phyloP scores from a whole-genome alignment of 345 rosid genomes.

The Brassica carinata region DNA sequence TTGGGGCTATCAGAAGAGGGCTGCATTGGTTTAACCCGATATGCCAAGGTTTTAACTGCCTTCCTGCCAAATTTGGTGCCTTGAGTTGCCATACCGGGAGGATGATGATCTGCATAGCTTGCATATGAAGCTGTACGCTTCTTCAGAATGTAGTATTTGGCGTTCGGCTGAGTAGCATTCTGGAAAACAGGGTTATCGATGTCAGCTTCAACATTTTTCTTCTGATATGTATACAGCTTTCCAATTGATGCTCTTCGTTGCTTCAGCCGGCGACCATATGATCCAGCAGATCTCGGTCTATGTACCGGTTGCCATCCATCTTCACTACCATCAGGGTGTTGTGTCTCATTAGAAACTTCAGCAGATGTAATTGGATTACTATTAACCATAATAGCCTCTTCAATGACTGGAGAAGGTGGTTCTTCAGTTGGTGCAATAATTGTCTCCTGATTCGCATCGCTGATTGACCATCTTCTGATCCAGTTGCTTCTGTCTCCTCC shows the following conservation, averaged over 20 bases:
- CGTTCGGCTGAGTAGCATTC: conserved; percentile 59
- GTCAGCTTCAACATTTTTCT: conserved; percentile 64
- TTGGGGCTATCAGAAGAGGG: conserved; percentile 54
- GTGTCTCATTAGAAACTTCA: conserved; percentile 50
- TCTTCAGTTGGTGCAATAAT: conserved; percentile 44
- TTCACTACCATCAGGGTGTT: conserved; percentile 48
- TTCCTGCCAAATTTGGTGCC: conserved; percentile 80
- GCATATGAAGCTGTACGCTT: conserved; percentile 68
- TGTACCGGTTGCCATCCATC: conserved; percentile 99
- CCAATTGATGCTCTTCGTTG: conserved; percentile 83
- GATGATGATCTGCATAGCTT: conserved; percentile 59
- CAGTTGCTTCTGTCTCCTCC: conserved; percentile 52
- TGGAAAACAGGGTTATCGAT: conserved; percentile 53
- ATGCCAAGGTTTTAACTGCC: conserved; percentile 73
- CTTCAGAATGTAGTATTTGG: conserved; percentile 64
- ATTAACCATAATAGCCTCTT: conserved; percentile 46
- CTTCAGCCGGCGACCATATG: conserved; percentile 70
- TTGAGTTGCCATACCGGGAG: conserved; percentile 50
- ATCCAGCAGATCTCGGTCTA: conserved; percentile 81
- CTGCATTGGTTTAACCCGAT: conserved; percentile 75
- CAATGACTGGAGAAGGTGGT: conserved; percentile 43
- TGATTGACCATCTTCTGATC: conserved; percentile 43
- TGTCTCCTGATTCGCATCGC: conserved; percentile 44
- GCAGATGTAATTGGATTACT: conserved; percentile 39
- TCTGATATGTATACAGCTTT: conserved; percentile 70